Conservation (phyloP, 2,329 filamentous ascomycete species). For the Cladosporium phlei region DNA sequence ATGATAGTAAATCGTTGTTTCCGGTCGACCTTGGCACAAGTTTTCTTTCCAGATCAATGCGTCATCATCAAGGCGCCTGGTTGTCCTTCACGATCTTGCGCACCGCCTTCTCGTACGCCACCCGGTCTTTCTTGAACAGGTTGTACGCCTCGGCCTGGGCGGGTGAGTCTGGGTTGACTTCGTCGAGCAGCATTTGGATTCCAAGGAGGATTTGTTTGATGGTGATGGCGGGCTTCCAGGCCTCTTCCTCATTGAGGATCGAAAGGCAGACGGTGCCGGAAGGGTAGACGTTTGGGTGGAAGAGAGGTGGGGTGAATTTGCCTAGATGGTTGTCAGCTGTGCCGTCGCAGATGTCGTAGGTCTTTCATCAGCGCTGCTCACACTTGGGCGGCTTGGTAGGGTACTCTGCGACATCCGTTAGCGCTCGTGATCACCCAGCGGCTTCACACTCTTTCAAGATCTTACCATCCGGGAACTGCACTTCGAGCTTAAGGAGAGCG, state of each 20-base stretch:
- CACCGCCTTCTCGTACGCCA: conserved; percentile 84
- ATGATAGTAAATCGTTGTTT: no score
- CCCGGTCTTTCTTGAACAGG: conserved; percentile 83
- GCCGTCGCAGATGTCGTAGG: no score
- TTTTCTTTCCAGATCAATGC: no score
- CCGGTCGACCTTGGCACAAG: no score
- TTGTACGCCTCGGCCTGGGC: conserved; percentile 98
- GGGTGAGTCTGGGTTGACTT: conserved; percentile 94
- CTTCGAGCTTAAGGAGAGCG: conserved; percentile 91
- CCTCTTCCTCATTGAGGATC: conserved; percentile 96
- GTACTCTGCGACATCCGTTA: conserved; percentile 62
- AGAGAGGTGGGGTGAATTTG: conserved; percentile 93
- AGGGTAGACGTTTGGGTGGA: conserved; percentile 97
- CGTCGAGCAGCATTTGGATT: conserved; percentile 91
- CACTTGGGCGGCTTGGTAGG: conserved; percentile 98
- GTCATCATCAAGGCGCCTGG: conserved; percentile 58
- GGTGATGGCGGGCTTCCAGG: conserved; percentile 97
- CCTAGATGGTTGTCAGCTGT: conserved; percentile 48
- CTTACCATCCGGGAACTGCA: conserved; percentile 88
- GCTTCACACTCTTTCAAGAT: conserved; percentile 17
- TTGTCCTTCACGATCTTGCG: conserved; percentile 85
- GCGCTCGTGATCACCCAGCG: neutral
- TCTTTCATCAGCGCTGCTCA: conserved; percentile 58
- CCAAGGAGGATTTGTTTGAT: conserved; percentile 96
- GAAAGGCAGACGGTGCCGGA: conserved; percentile 96